These are phyloP conservation scores for Pterocarpus santalinus DNA, from an alignment of 306 rosid genomes.

Conservation along the genomic window DNA sequence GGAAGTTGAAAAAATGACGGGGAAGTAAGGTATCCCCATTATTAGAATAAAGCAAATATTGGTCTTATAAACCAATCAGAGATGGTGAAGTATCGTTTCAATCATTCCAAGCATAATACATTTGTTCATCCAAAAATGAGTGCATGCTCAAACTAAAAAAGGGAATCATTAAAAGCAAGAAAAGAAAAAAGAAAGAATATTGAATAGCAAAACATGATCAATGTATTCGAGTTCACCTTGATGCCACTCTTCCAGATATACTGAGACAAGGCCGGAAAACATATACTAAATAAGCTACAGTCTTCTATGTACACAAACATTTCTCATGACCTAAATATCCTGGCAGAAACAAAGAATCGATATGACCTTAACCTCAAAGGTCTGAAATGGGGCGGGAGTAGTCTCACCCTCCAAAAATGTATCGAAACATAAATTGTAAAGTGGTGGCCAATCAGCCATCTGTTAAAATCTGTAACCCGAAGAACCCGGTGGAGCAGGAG, in stretches of 20 bases:
- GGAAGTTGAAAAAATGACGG: neutral
- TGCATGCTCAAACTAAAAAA: slow-evolving; percentile 25
- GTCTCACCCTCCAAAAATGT: slow-evolving; percentile 74
- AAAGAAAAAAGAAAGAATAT: slow-evolving; percentile 48
- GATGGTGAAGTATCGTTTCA: slow-evolving; percentile 17
- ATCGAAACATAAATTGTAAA: slow-evolving; percentile 55
- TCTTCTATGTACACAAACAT: slow-evolving; percentile 80
- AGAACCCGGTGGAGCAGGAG: slow-evolving; percentile 89
- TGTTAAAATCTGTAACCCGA: slow-evolving; percentile 77
- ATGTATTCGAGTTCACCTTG: slow-evolving; percentile 49
- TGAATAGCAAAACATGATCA: slow-evolving; percentile 51
- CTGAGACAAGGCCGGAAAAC: slow-evolving; percentile 49
- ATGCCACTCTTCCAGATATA: slow-evolving; percentile 24
- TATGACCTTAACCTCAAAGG: slow-evolving; percentile 53
- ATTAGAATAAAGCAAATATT: slow-evolving; percentile 22
- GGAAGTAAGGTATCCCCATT: neutral
- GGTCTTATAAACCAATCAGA: slow-evolving; percentile 28
- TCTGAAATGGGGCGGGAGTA: slow-evolving; percentile 53
- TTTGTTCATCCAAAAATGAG: slow-evolving; percentile 42
- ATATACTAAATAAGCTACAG: slow-evolving; percentile 55
- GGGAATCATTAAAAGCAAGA: slow-evolving; percentile 19
- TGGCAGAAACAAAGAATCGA: slow-evolving; percentile 56
- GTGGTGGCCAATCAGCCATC: slow-evolving; percentile 41
- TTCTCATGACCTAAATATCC: slow-evolving; percentile 59
- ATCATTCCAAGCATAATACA: slow-evolving; percentile 46